Conservation (phyloP, 768 basidiomycete genomes). For the Lactarius deliciosus region DNA sequence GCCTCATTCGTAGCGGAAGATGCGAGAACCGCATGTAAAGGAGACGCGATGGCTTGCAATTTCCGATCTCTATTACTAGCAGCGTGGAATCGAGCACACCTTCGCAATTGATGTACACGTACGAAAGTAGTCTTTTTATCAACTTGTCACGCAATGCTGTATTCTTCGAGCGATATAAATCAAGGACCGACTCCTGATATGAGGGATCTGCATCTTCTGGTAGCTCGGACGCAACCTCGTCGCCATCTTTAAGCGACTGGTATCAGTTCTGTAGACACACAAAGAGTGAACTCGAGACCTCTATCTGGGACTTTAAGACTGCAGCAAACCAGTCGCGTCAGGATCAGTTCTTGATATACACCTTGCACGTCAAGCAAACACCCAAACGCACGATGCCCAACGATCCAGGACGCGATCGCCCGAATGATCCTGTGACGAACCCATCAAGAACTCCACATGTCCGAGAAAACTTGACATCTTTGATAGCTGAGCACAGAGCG, state of each 20-base stretch:
- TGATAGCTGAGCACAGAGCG: not conserved
- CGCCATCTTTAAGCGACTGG: slow-evolving; percentile 17
- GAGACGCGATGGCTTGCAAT: slow-evolving; percentile 32
- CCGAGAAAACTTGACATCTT: slow-evolving; percentile 24
- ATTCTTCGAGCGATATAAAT: slow-evolving; percentile 22
- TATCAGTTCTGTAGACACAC: slow-evolving; percentile 3
- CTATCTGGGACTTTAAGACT: slow-evolving; percentile 19
- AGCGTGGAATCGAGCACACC: slow-evolving; percentile 9
- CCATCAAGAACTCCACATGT: slow-evolving; percentile 24
- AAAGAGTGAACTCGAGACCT: slow-evolving; percentile 11
- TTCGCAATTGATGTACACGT: slow-evolving; percentile 18
- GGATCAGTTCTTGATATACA: slow-evolving; percentile 11
- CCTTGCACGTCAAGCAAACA: slow-evolving; percentile 4
- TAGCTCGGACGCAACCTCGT: slow-evolving; percentile 14
- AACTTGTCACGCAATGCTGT: slow-evolving; percentile 11
- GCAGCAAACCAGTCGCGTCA: not conserved
- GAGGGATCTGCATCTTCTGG: slow-evolving; percentile 21
- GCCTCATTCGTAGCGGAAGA: slow-evolving; percentile 59
- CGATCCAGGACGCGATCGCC: slow-evolving; percentile 23
- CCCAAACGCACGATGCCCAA: slow-evolving; percentile 26
- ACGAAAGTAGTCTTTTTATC: slow-evolving; percentile 27
- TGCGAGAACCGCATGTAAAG: slow-evolving; percentile 43
- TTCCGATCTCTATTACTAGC: slow-evolving; percentile 33
- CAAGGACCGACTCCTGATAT: slow-evolving; percentile 24
- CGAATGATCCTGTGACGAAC: slow-evolving; percentile 20